These are phyloP conservation scores for Glycine soja DNA, from an alignment of 306 rosid genomes.

Conservation along the genomic window DNA sequence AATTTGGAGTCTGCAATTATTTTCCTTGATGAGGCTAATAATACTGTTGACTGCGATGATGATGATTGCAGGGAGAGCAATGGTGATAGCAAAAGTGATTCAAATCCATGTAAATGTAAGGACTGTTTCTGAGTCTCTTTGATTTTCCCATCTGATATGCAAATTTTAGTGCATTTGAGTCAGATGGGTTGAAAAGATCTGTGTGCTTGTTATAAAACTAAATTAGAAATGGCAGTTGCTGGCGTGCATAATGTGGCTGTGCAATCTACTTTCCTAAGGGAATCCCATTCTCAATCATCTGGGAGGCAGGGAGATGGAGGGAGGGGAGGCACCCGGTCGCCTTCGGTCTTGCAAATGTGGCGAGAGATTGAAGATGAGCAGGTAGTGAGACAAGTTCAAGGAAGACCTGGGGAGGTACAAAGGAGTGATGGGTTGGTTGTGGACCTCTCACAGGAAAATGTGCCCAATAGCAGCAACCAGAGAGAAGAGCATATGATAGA, in stretches of 20 bases:
- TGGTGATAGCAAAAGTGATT: slow-evolving; percentile 28
- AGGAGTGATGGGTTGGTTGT: slow-evolving; percentile 57
- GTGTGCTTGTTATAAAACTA: slow-evolving; percentile 40
- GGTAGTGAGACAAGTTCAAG: slow-evolving; percentile 65
- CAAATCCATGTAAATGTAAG: slow-evolving; percentile 41
- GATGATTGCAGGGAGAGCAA: slow-evolving; percentile 24
- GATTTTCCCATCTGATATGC: slow-evolving; percentile 43
- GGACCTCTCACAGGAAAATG: slow-evolving; percentile 53
- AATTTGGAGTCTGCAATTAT: slow-evolving; percentile 28
- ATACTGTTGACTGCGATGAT: neutral
- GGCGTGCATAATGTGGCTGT: slow-evolving; percentile 78
- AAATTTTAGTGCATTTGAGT: slow-evolving; percentile 59
- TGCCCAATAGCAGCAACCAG: slow-evolving; percentile 50
- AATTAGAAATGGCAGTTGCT: slow-evolving; percentile 80
- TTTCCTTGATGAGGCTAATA: slow-evolving; percentile 48
- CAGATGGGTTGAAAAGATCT: slow-evolving; percentile 55
- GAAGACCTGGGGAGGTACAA: slow-evolving; percentile 70
- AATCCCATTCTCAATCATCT: slow-evolving; percentile 69
- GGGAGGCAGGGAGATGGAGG: slow-evolving; percentile 66
- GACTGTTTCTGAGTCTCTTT: slow-evolving; percentile 53
- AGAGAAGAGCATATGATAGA: slow-evolving; percentile 54
- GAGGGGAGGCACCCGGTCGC: slow-evolving; percentile 65
- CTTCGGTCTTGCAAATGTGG: slow-evolving; percentile 81
- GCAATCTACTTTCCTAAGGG: slow-evolving; percentile 76
- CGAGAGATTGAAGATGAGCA: slow-evolving; percentile 90